Conservation (phyloP, 164 flowering plant species). For the Cinnamomum chago region DNA sequence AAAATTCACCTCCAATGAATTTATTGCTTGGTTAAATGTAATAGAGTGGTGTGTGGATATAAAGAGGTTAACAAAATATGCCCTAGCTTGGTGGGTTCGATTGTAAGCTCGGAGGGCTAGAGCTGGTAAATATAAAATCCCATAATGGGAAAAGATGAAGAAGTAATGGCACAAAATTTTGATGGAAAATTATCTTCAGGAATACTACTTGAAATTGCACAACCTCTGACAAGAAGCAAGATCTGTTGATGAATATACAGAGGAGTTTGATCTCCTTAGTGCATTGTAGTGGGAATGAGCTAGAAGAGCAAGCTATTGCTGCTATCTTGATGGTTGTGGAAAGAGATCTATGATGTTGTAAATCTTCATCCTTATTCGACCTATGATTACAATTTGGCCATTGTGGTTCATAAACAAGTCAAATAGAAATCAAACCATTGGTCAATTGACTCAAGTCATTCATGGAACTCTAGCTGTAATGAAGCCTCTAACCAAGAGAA, state of each 20-base stretch:
- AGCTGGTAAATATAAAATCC: neutral
- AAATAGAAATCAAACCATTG: neutral
- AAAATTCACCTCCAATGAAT: neutral
- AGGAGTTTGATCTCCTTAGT: neutral
- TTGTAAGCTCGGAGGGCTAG: too few relatives aligned
- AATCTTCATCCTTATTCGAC: neutral
- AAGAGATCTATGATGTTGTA: neutral
- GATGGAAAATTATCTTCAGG: neutral
- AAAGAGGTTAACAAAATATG: conserved; percentile 4
- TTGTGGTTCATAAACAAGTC: neutral
- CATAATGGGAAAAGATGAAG: neutral
- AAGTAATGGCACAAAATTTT: neutral
- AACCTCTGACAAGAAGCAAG: neutral
- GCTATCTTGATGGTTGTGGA: neutral
- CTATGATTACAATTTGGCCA: neutral
- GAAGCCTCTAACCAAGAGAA: neutral
- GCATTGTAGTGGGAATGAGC: neutral
- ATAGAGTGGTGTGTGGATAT: neutral
- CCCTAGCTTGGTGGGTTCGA: neutral
- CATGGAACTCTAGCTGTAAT: neutral
- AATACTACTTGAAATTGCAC: neutral
- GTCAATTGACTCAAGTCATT: neutral
- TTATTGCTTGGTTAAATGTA: neutral
- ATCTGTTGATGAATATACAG: neutral
- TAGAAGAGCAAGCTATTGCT: neutral